Percentiles rank a stretch among this genome's conserved stretches.
Conservation (phyloP, 108 stramenopile genomes). For the Schizochytrium sp. region DNA sequence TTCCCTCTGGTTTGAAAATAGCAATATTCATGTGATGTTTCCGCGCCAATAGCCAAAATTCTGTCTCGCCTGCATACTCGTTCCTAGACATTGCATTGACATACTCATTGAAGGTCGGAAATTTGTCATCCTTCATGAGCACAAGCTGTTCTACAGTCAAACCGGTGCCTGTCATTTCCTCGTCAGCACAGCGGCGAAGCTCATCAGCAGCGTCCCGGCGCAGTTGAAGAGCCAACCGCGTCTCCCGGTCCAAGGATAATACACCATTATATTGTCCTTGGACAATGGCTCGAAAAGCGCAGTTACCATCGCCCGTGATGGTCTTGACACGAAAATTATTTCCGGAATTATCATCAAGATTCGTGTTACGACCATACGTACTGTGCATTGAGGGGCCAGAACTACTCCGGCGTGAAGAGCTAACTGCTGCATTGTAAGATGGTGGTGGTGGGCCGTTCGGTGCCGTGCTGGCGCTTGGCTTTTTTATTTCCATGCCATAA, state of each 20-base stretch:
- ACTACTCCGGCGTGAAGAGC: not conserved
- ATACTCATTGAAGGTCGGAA: slow-evolving; percentile 32
- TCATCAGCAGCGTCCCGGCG: not conserved
- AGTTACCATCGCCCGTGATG: slow-evolving; percentile 48
- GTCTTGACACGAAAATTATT: slow-evolving; percentile 3
- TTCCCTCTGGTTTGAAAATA: not conserved
- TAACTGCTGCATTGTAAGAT: not conserved
- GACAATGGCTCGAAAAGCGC: slow-evolving; percentile 34
- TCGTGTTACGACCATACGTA: not conserved
- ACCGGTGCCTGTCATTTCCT: slow-evolving; percentile 56
- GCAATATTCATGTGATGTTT: slow-evolving; percentile 39
- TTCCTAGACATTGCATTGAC: slow-evolving; percentile 26
- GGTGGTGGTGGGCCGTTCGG: slow-evolving; percentile 8
- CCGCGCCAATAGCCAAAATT: slow-evolving; percentile 37
- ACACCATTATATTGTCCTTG: slow-evolving; percentile 1
- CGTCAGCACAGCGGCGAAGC: slow-evolving; percentile 48
- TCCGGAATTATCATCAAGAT: not conserved
- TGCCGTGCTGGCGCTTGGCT: not conserved
- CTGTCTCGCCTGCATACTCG: slow-evolving; percentile 58
- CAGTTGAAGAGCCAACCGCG: not conserved
- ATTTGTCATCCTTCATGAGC: slow-evolving; percentile 49
- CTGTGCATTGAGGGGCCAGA: not conserved
- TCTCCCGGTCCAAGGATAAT: not conserved
- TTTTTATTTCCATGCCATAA: slow-evolving; percentile 2
- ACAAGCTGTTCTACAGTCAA: slow-evolving; percentile 51